A percentile compares a stretch with the other conserved stretches of the same genome.
These are phyloP conservation scores for Blastobotrys terrestris DNA, from an alignment of 805 yeast species.

Conservation along the genomic window DNA sequence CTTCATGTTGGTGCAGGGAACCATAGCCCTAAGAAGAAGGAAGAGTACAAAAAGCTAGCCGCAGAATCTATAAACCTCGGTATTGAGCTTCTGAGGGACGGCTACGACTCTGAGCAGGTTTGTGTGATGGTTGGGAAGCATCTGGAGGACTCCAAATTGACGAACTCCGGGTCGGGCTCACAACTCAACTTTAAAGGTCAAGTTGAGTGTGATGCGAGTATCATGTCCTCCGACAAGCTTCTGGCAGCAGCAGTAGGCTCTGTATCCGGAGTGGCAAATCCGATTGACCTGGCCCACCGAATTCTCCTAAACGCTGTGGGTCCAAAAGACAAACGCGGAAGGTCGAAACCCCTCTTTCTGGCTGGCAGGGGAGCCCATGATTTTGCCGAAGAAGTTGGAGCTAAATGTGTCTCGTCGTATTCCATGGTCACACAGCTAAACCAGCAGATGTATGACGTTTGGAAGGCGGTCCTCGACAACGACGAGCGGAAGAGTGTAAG, in stretches of 20 bases:
- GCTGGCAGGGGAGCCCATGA: slow-evolving; percentile 31
- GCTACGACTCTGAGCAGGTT: slow-evolving; percentile 16
- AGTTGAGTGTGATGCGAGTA: slow-evolving; percentile 38
- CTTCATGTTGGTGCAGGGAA: slow-evolving; percentile 32
- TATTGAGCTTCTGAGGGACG: slow-evolving; percentile 14
- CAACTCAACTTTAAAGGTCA: slow-evolving; percentile 29
- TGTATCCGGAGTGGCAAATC: slow-evolving; percentile 25
- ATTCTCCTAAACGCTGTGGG: slow-evolving; percentile 10
- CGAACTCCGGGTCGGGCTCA: slow-evolving; percentile 38
- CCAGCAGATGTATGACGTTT: slow-evolving; percentile 11
- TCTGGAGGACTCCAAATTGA: slow-evolving; percentile 31
- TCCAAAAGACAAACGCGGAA: slow-evolving; percentile 10
- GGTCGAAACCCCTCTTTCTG: slow-evolving; percentile 26
- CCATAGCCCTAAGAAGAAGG: slow-evolving; percentile 18
- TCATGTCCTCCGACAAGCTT: slow-evolving; percentile 20
- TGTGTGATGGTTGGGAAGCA: slow-evolving; percentile 23
- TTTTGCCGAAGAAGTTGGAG: slow-evolving; percentile 21
- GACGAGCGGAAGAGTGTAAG: neutral
- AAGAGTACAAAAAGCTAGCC: slow-evolving; percentile 14
- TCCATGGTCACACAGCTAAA: slow-evolving; percentile 17
- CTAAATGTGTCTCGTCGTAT: neutral
- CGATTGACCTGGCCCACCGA: slow-evolving; percentile 23
- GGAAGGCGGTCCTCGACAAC: slow-evolving; percentile 14
- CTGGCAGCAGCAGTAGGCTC: slow-evolving; percentile 31
- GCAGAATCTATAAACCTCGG: slow-evolving; percentile 20